Evolutionary conservation across 495 filamentous ascomycete genomes (phyloP), one percentile per base, ranked within the genome.

Genomic region (Coniosporium apollinis): DNA sequence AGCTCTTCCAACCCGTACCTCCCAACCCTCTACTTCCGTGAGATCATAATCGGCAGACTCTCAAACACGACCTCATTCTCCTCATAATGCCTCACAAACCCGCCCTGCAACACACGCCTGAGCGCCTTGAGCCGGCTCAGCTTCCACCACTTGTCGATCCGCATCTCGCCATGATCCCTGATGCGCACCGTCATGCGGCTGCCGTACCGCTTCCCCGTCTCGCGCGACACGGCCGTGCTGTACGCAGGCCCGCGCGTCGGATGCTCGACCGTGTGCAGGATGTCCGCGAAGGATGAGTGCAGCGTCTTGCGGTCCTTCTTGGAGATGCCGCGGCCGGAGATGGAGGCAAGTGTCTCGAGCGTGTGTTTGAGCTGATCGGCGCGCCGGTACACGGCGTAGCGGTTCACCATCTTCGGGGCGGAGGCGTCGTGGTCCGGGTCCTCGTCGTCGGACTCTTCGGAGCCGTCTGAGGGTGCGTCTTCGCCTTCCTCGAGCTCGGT

Each of bases 61-160:
- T 87, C 70, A 48, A 77, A 73, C 1, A 96, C 76, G 4, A 78
- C 70, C 30, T 75, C 72, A 41, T 96, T 96, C 24, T 72, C 66
- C 56, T 80, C 62, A 54, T 78, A 92, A 56, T 96, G 87, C 24
- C 66, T 67, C 15, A 75, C 56, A 33, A 94, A 84, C 0, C 87
- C 87, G 10, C 79, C 76, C 40, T 79, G 76, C 26, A 94, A 57
- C 7, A 87, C 52, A n/a, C 76, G 63, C 50, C 79, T 75, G 22
- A 96, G 62, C 28, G 74, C 70, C 39, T 83, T 72, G 31, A 91
- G 55, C 17, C 84, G 68, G 44, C 80, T 66, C 43, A 87, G 67
- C 45, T 93, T 86, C 68, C 82, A 89, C 87, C 87, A 96, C 25
- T 70, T 74, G 47, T 94, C 82, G 36, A 96, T 84, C 39, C 67